Evolutionary conservation across 768 basidiomycete genomes (phyloP).

Genomic region (Pulveroboletus sp.): DNA sequence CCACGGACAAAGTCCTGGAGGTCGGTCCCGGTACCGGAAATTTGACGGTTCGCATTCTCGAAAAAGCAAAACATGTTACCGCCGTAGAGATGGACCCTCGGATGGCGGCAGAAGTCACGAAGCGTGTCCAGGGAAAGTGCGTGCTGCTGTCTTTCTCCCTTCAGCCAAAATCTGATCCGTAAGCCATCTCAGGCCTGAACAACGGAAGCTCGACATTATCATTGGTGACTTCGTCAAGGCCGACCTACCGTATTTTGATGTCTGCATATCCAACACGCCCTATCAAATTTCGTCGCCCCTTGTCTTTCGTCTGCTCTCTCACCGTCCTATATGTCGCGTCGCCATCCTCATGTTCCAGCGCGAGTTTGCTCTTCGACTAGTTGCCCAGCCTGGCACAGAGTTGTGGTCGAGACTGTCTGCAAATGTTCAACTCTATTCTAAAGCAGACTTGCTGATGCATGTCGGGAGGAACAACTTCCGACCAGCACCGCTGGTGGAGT

Average conservation of each 20-base stretch:
- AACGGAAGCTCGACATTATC: slow-evolving; percentile 89
- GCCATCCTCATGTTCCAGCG: slow-evolving; percentile 99
- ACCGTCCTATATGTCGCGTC: slow-evolving; percentile 88
- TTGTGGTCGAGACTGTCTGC: slow-evolving; percentile 94
- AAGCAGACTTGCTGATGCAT: slow-evolving; percentile 94
- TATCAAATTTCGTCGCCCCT: slow-evolving; percentile 99
- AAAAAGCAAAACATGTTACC: slow-evolving; percentile 87
- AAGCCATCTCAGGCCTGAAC: slow-evolving; percentile 66
- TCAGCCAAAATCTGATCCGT: not conserved
- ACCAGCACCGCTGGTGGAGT: slow-evolving; percentile 93
- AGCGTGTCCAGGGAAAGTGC: slow-evolving; percentile 96
- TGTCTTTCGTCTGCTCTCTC: slow-evolving; percentile 93
- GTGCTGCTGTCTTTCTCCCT: slow-evolving; percentile 33
- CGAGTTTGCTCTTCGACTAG: slow-evolving; percentile 91
- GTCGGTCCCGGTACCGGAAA: slow-evolving; percentile 98
- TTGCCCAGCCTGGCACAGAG: slow-evolving; percentile 75
- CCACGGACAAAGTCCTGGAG: slow-evolving; percentile 94
- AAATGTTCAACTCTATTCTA: slow-evolving; percentile 96
- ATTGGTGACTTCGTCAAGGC: slow-evolving; percentile 98
- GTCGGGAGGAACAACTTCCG: slow-evolving; percentile 97
- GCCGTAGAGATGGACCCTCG: slow-evolving; percentile 98
- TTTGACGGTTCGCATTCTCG: slow-evolving; percentile 87
- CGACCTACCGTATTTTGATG: slow-evolving; percentile 97
- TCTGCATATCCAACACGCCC: slow-evolving; percentile 98
- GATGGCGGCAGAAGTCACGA: slow-evolving; percentile 97